Conservation (phyloP, 768 basidiomycete species). For the Hygrophoropsis aurantiaca region DNA sequence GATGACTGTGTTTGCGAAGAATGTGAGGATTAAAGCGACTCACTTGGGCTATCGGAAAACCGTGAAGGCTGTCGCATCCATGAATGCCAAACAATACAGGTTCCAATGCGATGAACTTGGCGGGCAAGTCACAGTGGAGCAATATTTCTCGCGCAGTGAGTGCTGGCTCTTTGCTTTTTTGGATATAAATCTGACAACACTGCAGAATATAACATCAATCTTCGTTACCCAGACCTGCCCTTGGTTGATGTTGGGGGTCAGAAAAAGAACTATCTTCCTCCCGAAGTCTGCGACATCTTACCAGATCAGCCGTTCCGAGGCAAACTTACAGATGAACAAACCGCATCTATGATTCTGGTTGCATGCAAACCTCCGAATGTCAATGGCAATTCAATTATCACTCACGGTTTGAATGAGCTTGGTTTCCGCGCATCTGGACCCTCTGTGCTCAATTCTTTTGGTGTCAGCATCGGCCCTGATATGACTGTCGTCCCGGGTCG, state of each 20-base stretch:
- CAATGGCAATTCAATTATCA: constrained; percentile 45
- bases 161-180: background rate
- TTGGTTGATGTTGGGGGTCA: constrained; percentile 49
- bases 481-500: constrained; percentile 60
- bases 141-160: constrained; percentile 49
- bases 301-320: constrained; percentile 42
- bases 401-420: constrained; percentile 41
- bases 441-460: constrained; percentile 39
- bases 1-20: constrained; percentile 58
- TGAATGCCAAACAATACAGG: constrained; percentile 36
- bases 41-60: constrained; percentile 80
- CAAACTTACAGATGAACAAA: constrained; percentile 57
- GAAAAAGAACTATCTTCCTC: constrained; percentile 41
- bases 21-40: constrained; percentile 62
- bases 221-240: constrained; percentile 40
- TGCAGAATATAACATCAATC: constrained; percentile 41
- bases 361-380: constrained; percentile 51
- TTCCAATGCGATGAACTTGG: constrained; percentile 43
- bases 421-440: constrained; percentile 38
- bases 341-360: constrained; percentile 47
- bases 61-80: constrained; percentile 52
- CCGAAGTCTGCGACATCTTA: constrained; percentile 51
- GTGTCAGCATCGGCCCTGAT: constrained; percentile 43
- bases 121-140: constrained; percentile 40
- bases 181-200: too few relatives aligned